Evolutionary conservation across 2,329 filamentous ascomycete genomes (phyloP), one percentile per base, ranked within the genome.

Genomic region (Massarina eburnea): DNA sequence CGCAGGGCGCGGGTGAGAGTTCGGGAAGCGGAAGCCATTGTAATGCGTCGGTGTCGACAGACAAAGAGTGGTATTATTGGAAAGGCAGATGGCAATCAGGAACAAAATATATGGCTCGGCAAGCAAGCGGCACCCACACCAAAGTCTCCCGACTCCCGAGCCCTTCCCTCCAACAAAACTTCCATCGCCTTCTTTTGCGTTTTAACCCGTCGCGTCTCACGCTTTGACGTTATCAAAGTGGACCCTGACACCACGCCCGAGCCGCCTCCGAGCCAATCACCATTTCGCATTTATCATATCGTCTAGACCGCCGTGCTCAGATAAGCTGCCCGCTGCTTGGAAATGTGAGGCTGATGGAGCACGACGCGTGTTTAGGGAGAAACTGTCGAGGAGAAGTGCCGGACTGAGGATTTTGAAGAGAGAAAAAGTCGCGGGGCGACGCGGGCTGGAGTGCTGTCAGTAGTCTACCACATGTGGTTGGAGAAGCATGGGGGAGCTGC

Each of bases 1-100:
- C 54, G 71, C 66, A 59, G 71, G 41, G 71, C 70, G 47, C 74
- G 72, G 43, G 68, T 58, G 52, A 67, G 61, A 55, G 40, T 61
- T 52, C 66, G 65, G 24, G 63, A 61, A 44, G 64, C 59, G 35
- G 67, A 64, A 43, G 66, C 66, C 66, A 70, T 70, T 54, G 55
- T 52, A 36, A 18, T 36, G 40, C 22, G 12, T 24, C 22, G 19
- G 26, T 39, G 27, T 27, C 18, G 36, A 38, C 10, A 19, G 19
- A 22, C 15, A 2, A 35, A 27, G 33, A 19, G 32, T 18, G 29
- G 43, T 18, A 36, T 36, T 8, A 34, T 17, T 34, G 32, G 32
- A n/a, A 14, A 34, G 32, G 8, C 3, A 3, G 9, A 17, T 4
- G 3, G 20, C 7, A 21, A 36, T 20, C 6, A 36, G 21, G 18